phyloP scores from a whole-genome alignment of 2,329 filamentous ascomycete genomes.

The Penicillium aurantiogriseum region DNA sequence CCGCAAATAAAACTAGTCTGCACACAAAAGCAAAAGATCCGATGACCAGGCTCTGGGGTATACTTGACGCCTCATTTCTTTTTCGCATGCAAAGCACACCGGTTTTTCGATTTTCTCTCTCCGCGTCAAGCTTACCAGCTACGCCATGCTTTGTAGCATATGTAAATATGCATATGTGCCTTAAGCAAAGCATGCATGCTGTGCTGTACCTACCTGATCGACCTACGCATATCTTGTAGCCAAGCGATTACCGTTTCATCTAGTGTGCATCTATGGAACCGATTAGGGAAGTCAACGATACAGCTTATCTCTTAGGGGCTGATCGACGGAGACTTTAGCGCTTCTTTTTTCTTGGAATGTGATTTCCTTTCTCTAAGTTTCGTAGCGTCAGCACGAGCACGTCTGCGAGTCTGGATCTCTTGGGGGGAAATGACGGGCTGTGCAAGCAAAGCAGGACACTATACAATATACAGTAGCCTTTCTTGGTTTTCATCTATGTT shows the following conservation, averaged over 20 bases:
- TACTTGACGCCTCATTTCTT: background rate
- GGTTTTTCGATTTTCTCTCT: background rate
- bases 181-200: background rate
- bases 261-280: background rate
- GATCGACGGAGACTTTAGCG: background rate
- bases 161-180: background rate
- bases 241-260: constrained; percentile 2
- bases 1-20: background rate
- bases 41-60: background rate
- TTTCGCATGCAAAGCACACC: background rate
- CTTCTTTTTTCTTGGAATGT: background rate
- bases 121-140: background rate
- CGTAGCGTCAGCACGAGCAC: background rate
- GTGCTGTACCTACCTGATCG: background rate
- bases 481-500: background rate
- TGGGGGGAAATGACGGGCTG: background rate
- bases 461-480: background rate
- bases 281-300: background rate
- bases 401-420: background rate
- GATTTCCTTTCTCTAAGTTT: background rate
- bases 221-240: background rate
- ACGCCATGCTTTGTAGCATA: background rate
- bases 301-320: background rate
- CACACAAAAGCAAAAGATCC: background rate
- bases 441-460: background rate